Conservation (phyloP, 2,329 filamentous ascomycete species). For the Paecilomyces fulvus region DNA sequence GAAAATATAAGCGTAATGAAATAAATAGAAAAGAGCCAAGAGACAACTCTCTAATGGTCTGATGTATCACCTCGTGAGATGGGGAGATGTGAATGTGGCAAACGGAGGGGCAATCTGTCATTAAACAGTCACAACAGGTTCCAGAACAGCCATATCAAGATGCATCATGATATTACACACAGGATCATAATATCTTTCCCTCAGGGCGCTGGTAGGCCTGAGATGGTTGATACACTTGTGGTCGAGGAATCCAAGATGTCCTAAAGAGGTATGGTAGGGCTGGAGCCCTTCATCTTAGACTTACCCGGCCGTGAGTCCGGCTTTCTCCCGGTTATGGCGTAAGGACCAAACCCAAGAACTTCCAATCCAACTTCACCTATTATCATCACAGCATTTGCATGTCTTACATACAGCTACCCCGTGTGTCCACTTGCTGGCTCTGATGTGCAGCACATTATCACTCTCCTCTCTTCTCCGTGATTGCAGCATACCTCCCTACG, state of each 20-base stretch:
- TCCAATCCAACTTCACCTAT: not conserved
- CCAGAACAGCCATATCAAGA: not conserved
- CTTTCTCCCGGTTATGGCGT: conserved; percentile 17
- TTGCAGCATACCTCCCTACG: conserved; percentile 12
- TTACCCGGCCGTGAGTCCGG: conserved; percentile 13
- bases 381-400: not conserved
- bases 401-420: not conserved
- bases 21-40: not conserved
- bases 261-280: conserved; percentile 25
- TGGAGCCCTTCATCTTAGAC: conserved; percentile 20
- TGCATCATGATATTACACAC: not conserved
- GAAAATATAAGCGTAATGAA: not conserved
- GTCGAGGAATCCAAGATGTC: conserved; percentile 2
- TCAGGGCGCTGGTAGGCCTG: not conserved
- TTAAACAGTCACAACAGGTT: not conserved
- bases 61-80: not conserved
- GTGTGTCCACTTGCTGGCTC: conserved; percentile 8
- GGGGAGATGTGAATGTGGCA: not conserved
- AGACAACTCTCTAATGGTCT: not conserved
- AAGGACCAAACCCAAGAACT: conserved; percentile 9
- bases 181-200: not conserved
- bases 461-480: conserved; percentile 9
- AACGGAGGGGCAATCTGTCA: not conserved
- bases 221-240: not conserved
- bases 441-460: conserved; percentile 17